Percentiles rank a stretch among this genome's conserved stretches.
Evolutionary conservation across 1,284 basidiomycete species (phyloP).

Genomic region (Cutaneotrichosporon arboriforme): DNA sequence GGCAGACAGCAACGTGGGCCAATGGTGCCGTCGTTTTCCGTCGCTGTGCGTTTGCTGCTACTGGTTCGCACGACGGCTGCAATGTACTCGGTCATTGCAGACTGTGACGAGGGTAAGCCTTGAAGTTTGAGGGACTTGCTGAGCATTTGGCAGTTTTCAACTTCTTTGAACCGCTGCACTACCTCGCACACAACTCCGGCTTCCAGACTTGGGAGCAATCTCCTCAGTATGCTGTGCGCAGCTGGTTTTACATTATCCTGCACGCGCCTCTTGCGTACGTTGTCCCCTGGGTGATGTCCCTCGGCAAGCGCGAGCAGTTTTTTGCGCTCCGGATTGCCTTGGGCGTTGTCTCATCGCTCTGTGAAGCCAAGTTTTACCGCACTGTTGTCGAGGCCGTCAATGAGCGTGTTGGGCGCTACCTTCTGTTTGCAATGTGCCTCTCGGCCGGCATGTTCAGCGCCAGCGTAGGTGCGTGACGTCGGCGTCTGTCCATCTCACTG

Average conservation of each 20-base stretch:
- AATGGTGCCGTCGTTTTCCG: conserved; percentile 74
- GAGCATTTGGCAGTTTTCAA: conserved; percentile 74
- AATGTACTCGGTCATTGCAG: conserved; percentile 92
- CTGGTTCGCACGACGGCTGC: conserved; percentile 77
- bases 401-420: conserved; percentile 82
- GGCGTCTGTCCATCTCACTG: not conserved
- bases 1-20: conserved; percentile 50
- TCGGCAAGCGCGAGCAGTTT: conserved; percentile 55
- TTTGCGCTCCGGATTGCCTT: conserved; percentile 80
- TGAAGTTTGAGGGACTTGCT: not conserved
- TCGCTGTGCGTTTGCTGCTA: conserved; percentile 76
- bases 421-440: conserved; percentile 75
- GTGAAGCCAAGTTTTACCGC: conserved; percentile 81
- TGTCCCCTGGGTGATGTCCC: conserved; percentile 38
- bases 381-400: conserved; percentile 76
- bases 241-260: conserved; percentile 85
- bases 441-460: conserved; percentile 94
- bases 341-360: conserved; percentile 65
- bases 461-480: conserved; percentile 57
- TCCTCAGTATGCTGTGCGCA: conserved; percentile 81
- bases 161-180: conserved; percentile 97
- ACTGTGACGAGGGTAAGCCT: conserved; percentile 87
- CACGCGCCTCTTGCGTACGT: conserved; percentile 53
- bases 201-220: conserved; percentile 99
- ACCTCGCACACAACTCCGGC: conserved; percentile 71